Evolutionary conservation across 2,329 filamentous ascomycete species (phyloP), one percentile per base, ranked within the genome.

Genomic region (Fusarium nurragi): DNA sequence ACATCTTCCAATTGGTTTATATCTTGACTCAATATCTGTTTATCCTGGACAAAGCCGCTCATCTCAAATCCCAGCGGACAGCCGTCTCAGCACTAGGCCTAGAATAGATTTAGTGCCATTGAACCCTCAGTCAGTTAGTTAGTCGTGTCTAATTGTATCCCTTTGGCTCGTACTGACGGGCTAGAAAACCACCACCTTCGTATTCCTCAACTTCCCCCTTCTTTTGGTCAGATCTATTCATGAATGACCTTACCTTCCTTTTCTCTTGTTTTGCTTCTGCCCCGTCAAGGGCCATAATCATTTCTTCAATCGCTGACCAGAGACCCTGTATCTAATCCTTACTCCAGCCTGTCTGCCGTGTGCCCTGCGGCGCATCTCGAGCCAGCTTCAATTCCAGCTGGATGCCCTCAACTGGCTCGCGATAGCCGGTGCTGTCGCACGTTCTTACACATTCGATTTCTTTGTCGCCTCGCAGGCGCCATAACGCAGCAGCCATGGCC

Each of bases 401-500:
- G 48, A 72, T 72, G 70, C 57, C 64, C 54, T 54, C 66, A 51
- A 51, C 43, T 54, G 38, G 30, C 44, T 59, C 55, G 49, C 56
- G 57, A 68, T 71, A 72, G 58, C 58, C 60, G 58, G 58, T 67
- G 58, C 53, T 51, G 55, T 67, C 59, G 54, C 60, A 58, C 56
- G 30, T 37, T 56, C 32, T 56, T 28, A 23, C 22, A 47, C 19
- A 45, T n/a, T 18, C 48, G 36, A 30, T n/a, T 26, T 38, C 21
- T 12, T 14, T 25, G 22, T 59, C 49, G 47, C 48, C 44, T 56
- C 19, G 34, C 25, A 28, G 40, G 44, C 50, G 49, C 50, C 34
- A 53, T 49, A 60, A 50, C 23, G 62, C 61, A 63, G 49, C 71
- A 58, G 65, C 77, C 77, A 86, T 86, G 84, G 81, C 83, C 74